These are phyloP conservation scores for Adiantum capillusveneris DNA, from an alignment of 75 land plant genomes.

Conservation along the genomic window DNA sequence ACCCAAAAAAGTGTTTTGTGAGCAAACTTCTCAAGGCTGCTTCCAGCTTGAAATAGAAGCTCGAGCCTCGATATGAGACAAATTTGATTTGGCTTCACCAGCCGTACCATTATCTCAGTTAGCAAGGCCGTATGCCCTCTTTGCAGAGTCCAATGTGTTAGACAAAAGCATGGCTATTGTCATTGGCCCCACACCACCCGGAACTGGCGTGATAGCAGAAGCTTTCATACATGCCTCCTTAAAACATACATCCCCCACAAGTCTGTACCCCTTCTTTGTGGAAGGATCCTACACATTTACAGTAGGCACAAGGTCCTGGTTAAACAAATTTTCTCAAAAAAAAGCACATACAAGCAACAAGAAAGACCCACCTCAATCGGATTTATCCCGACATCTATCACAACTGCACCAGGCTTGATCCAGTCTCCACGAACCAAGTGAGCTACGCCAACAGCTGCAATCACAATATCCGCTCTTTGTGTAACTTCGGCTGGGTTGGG, in stretches of 20 bases:
- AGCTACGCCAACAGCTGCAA: constrained; percentile 65
- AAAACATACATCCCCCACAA: constrained; percentile 81
- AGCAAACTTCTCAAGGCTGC: too few relatives aligned
- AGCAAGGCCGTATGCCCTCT: constrained; percentile 32
- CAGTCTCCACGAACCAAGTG: constrained; percentile 77
- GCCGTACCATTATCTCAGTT: too few relatives aligned
- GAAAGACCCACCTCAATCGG: constrained; percentile 50
- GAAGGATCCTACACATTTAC: constrained; percentile 14
- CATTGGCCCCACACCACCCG: constrained; percentile 93
- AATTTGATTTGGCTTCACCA: too few relatives aligned
- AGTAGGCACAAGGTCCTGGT: too few relatives aligned
- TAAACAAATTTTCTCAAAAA: too few relatives aligned
- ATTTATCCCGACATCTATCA: constrained; percentile 84
- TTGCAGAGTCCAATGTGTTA: constrained; percentile 64
- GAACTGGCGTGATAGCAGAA: constrained; percentile 82
- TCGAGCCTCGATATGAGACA: too few relatives aligned
- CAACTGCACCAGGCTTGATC: constrained; percentile 80
- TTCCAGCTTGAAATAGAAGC: too few relatives aligned
- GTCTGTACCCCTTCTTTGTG: constrained; percentile 39
- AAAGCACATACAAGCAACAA: not conserved
- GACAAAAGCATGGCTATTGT: constrained; percentile 87
- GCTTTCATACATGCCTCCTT: constrained; percentile 66
- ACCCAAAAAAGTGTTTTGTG: too few relatives aligned
- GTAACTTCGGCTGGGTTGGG: constrained; percentile 61
- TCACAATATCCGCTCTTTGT: constrained; percentile 60